Base-by-base conservation (phyloP, 371 early-diverging fungal species). In the Rhizomucor pusillus region DNA sequence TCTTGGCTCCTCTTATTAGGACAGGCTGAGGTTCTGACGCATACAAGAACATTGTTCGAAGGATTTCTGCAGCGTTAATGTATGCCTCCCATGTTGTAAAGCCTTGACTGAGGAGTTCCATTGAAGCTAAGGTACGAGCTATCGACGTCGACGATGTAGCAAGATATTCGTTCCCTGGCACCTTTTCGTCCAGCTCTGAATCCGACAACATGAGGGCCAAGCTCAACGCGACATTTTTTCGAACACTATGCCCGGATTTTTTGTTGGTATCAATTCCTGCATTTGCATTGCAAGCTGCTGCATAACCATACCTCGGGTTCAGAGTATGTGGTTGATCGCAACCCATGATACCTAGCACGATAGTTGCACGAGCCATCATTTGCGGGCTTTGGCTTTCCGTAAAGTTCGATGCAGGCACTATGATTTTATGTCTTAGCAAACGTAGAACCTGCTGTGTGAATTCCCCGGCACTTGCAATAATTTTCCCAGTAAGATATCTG, bases 71-170 rank as follows among this genome's bases (percentile, higher is more conserved):
- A 0, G 86, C 85, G 56, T 91, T 86, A 39, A 91, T 69, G 54
- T 86, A 87, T 0, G 86, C 80, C 47, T 92, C 91, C 92, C 92
- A 92, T 0, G 79, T 76, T 20, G 79, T 53, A 60, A 90, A 92
- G 0, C 92, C 94, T 52, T 83, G 79, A 2, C 90, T 87, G 5
- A 92, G 57, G 4, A 94, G 54, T 52, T 92, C 92, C 56, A 91
- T 83, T 2, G 77, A 73, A 2, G 92, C 89, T 0, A 86, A 63
- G 25, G 85, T 67, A 14, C 87, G 81, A 41, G 88, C 80, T 39
- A 85, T 60, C 13, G 77, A 64, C 1, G 77, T 72, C 1, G 79
- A 60, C n/a, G 84, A 84, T 24, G 85, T 84, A 5, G 29, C 29
- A 29, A 29, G 20, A 50, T 55, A 12, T 45, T 51, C 18, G 52